These are phyloP conservation scores for Aspergillus quadricinctus DNA, from an alignment of 2,329 filamentous ascomycete species.

Conservation along the genomic window DNA sequence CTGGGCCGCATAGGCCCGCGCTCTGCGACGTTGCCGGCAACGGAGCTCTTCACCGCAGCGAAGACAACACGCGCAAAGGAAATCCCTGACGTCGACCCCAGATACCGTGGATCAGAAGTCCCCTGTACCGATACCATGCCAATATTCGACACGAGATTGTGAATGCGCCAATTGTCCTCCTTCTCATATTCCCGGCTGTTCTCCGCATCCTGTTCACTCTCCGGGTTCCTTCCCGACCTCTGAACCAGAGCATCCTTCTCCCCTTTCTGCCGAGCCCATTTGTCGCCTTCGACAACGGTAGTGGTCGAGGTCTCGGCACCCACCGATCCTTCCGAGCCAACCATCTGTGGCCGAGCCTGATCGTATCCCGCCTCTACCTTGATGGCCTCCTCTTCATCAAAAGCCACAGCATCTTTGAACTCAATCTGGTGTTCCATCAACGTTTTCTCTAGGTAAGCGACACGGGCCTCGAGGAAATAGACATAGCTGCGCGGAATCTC, in stretches of 20 bases:
- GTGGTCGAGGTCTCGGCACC: conserved; percentile 7
- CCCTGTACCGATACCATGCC: conserved; percentile 75
- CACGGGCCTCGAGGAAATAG: conserved; percentile 84
- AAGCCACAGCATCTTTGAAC: conserved; percentile 65
- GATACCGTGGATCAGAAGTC: conserved; percentile 71
- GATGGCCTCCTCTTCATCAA: conserved; percentile 51
- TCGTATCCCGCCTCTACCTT: conserved; percentile 27
- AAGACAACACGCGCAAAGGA: conserved; percentile 94
- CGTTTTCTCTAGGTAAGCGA: conserved; percentile 75
- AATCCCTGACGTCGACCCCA: conserved; percentile 83
- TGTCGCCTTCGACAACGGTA: conserved; percentile 13
- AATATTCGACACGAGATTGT: conserved; percentile 65
- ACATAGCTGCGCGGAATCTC: conserved; percentile 93
- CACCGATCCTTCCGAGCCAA: conserved; percentile 12
- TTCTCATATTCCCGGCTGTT: conserved; percentile 43
- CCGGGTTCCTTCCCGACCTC: conserved; percentile 15
- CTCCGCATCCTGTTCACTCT: conserved; percentile 19
- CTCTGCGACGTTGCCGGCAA: conserved; percentile 56
- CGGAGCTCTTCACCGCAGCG: conserved; percentile 79
- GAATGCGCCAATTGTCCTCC: conserved; percentile 58
- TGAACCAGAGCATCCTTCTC: conserved; percentile 16
- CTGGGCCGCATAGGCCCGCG: conserved; percentile 59
- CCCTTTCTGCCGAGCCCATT: conserved; percentile 16
- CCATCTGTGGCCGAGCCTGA: conserved; percentile 13
- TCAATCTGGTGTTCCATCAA: conserved; percentile 65